Evolutionary conservation across 2,329 filamentous ascomycete genomes (phyloP).

Genomic region (Colletotrichum sp.): DNA sequence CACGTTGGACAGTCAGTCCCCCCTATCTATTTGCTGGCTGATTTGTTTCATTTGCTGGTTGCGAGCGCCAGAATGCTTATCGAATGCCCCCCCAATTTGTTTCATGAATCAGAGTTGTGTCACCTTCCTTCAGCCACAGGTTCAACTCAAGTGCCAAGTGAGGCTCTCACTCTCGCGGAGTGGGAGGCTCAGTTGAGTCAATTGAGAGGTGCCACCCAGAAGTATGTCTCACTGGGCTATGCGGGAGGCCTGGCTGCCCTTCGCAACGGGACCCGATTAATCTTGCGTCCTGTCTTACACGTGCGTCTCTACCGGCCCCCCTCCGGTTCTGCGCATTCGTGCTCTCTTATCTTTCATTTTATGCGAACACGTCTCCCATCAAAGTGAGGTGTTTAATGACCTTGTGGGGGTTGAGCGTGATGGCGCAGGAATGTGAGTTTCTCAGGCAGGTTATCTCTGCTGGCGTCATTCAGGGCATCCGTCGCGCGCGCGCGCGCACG

Average conservation of each 20-base stretch:
- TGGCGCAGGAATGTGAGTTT: neutral
- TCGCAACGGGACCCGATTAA: neutral
- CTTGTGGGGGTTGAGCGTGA: neutral
- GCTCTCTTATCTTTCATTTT: neutral
- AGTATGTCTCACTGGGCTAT: neutral
- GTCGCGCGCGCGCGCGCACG: neutral
- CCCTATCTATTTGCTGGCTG: neutral
- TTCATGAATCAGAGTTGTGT: neutral
- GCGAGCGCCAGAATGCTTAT: neutral
- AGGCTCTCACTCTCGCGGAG: neutral
- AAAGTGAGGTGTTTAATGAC: neutral
- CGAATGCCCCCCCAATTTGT: neutral
- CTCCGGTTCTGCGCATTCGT: neutral
- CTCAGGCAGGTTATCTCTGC: neutral
- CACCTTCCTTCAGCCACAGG: neutral
- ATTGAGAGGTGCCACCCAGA: neutral
- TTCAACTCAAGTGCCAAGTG: neutral
- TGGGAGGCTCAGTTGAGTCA: neutral
- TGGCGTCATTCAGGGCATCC: neutral
- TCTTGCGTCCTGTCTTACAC: neutral
- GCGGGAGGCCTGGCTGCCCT: neutral
- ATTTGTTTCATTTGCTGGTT: neutral
- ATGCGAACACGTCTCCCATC: neutral
- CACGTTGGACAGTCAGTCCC: neutral
- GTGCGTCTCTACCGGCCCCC: neutral